phyloP scores from a whole-genome alignment of 177 flowering plant genomes.

The Vitis hybrid region DNA sequence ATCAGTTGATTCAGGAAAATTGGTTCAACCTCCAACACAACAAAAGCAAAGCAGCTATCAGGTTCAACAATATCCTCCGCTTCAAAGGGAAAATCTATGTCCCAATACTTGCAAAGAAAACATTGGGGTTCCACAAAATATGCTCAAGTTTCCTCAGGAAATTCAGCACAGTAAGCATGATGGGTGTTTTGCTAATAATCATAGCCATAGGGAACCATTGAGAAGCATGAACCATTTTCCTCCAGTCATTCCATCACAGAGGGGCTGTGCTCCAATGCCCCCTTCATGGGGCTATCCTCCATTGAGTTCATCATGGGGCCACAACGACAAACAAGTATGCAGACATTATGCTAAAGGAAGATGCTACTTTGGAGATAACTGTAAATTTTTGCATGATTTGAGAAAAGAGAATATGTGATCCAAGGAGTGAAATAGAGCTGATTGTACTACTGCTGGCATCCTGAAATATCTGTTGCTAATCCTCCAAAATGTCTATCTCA shows the following conservation, averaged over 20 bases:
- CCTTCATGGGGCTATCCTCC: too few relatives aligned
- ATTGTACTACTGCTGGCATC: too few relatives aligned
- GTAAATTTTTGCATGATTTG: slow-evolving; percentile 55
- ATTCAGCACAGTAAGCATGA: too few relatives aligned
- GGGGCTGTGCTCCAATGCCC: background rate
- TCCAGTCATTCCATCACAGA: background rate
- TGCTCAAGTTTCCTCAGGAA: background rate
- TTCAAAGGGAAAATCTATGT: background rate
- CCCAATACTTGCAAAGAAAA: background rate
- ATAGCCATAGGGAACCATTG: slow-evolving; percentile 18
- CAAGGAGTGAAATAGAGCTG: too few relatives aligned
- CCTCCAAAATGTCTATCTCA: too few relatives aligned
- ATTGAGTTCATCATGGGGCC: background rate
- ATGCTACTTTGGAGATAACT: slow-evolving; percentile 58
- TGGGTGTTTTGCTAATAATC: background rate
- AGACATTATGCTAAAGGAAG: slow-evolving; percentile 44
- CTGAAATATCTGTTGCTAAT: too few relatives aligned
- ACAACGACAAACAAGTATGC: slow-evolving; percentile 31
- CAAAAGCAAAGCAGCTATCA: background rate
- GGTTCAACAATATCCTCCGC: background rate
- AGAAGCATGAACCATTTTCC: slow-evolving; percentile 15
- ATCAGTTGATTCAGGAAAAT: background rate
- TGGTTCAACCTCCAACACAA: background rate
- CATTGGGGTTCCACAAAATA: background rate
- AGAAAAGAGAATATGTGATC: slow-evolving; percentile 4